Percentiles rank a stretch among this genome's conserved stretches.
phyloP scores from a whole-genome alignment of 2,329 filamentous ascomycete genomes.

The Monosporascus sp. region DNA sequence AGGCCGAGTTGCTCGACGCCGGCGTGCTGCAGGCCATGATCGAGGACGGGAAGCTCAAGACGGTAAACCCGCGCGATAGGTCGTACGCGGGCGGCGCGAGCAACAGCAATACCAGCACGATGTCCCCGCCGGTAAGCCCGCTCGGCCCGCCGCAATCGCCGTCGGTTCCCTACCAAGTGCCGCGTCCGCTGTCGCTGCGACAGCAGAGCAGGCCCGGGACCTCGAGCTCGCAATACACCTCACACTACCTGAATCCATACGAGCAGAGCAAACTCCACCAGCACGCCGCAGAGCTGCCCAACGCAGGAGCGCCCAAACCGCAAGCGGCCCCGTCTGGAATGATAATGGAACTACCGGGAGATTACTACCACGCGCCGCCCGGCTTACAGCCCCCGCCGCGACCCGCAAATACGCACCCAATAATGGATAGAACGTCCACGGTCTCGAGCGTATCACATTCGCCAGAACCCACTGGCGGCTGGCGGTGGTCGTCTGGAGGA shows the following conservation, averaged over 20 bases:
- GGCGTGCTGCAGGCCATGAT: constrained; percentile 65
- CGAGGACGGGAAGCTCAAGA: constrained; percentile 58
- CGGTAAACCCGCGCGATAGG: constrained; percentile 43
- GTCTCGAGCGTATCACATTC: constrained; percentile 22
- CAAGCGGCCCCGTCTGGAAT: constrained; percentile 9
- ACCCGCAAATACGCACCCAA: constrained; percentile 23
- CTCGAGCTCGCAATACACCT: constrained; percentile 22
- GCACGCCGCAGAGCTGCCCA: constrained; percentile 37
- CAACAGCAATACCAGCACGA: constrained; percentile 13
- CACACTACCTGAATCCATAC: constrained; percentile 15
- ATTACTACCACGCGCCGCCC: constrained; percentile 39
- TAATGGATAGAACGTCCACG: constrained; percentile 24
- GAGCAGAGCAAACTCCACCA: constrained; percentile 17
- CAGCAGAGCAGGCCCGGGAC: constrained; percentile 30
- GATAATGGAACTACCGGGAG: constrained; percentile 41
- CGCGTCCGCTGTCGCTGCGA: constrained; percentile 31
- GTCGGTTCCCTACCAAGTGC: constrained; percentile 34
- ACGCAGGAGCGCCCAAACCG: constrained; percentile 5
- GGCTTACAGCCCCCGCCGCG: constrained; percentile 21
- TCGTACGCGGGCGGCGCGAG: constrained; percentile 9
- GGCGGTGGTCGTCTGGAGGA: constrained; percentile 38
- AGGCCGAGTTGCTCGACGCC: constrained; percentile 64
- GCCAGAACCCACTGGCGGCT: constrained; percentile 24
- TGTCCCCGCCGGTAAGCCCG: constrained; percentile 8
- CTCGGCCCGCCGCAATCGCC: constrained; percentile 21